Percentiles rank a stretch among this genome's conserved stretches.
These are phyloP conservation scores for Pyrenochaeta sp. DNA, from an alignment of 2,329 filamentous ascomycete species.

Conservation along the genomic window DNA sequence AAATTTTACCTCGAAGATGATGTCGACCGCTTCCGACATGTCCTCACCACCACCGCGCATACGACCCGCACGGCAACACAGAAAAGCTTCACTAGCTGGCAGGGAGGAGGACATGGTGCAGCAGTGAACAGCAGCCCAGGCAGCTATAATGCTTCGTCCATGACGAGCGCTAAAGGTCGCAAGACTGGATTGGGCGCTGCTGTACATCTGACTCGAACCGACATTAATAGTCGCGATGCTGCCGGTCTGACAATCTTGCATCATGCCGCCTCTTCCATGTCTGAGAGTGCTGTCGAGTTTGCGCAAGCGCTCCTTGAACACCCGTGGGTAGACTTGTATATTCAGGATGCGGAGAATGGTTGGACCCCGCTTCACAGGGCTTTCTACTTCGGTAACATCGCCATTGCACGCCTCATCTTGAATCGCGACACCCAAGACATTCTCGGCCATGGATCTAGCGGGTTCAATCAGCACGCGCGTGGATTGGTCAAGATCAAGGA, in stretches of 20 bases:
- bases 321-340: conserved; percentile 83
- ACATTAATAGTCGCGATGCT: conserved; percentile 86
- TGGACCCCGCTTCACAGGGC: conserved; percentile 96
- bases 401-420: conserved; percentile 83
- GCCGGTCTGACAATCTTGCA: conserved; percentile 84
- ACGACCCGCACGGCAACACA: conserved; percentile 64
- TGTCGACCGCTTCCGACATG: conserved; percentile 91
- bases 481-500: conserved; percentile 95
- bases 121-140: conserved; percentile 57
- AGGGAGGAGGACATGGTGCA: conserved; percentile 37
- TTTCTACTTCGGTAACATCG: conserved; percentile 87
- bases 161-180: conserved; percentile 45
- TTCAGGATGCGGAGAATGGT: conserved; percentile 88
- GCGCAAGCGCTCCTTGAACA: conserved; percentile 82
- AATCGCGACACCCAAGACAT: conserved; percentile 77
- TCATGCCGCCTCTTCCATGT: conserved; percentile 79
- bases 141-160: conserved; percentile 57
- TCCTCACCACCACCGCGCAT: conserved; percentile 77
- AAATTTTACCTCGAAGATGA: conserved; percentile 97
- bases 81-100: conserved; percentile 53
- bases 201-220: conserved; percentile 63
- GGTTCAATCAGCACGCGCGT: conserved; percentile 68
- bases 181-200: conserved; percentile 39
- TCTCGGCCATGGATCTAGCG: conserved; percentile 67
- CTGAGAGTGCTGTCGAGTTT: conserved; percentile 74